A percentile compares a stretch with the other conserved stretches of the same genome.
Conservation (phyloP, 345 rosid species). For the Crucihimalaya himalaica region DNA sequence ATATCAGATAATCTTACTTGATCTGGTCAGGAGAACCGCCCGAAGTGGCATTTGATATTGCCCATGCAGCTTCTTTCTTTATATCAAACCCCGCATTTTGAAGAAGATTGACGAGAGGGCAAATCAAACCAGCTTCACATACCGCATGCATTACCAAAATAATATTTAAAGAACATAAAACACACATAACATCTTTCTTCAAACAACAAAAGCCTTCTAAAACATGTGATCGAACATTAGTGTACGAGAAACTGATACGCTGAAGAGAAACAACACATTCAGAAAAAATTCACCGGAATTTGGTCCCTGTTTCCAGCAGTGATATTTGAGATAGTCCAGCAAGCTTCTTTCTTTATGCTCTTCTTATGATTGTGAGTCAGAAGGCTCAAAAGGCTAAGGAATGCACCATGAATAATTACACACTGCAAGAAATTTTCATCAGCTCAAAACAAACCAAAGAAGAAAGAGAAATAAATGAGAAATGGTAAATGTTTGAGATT, state of each 20-base stretch:
- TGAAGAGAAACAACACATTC: not conserved
- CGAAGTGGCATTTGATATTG: conserved; percentile 78
- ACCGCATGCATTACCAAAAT: conserved; percentile 48
- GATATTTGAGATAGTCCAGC: conserved; percentile 98
- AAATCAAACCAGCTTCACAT: conserved; percentile 65
- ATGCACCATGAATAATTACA: conserved; percentile 74
- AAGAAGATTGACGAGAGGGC: conserved; percentile 66
- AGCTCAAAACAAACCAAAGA: conserved; percentile 18
- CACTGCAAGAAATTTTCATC: conserved; percentile 47
- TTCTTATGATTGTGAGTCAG: conserved; percentile 85
- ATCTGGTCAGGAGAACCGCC: conserved; percentile 78
- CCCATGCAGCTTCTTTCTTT: conserved; percentile 95
- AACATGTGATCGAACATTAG: not conserved
- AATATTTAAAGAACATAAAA: conserved; percentile 5
- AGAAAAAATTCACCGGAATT: conserved; percentile 63
- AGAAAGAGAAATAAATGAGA: not conserved
- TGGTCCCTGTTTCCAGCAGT: conserved; percentile 97
- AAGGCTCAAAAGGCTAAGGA: conserved; percentile 76
- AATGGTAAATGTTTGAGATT: not conserved
- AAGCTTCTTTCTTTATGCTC: conserved; percentile 98
- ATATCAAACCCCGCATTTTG: conserved; percentile 82
- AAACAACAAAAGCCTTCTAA: not conserved
- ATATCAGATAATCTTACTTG: conserved; percentile 46
- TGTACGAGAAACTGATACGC: not conserved
- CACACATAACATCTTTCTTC: not conserved